Evolutionary conservation across 2,329 filamentous ascomycete species (phyloP), one percentile per base, ranked within the genome.

Genomic region (Orbilia javanica): DNA sequence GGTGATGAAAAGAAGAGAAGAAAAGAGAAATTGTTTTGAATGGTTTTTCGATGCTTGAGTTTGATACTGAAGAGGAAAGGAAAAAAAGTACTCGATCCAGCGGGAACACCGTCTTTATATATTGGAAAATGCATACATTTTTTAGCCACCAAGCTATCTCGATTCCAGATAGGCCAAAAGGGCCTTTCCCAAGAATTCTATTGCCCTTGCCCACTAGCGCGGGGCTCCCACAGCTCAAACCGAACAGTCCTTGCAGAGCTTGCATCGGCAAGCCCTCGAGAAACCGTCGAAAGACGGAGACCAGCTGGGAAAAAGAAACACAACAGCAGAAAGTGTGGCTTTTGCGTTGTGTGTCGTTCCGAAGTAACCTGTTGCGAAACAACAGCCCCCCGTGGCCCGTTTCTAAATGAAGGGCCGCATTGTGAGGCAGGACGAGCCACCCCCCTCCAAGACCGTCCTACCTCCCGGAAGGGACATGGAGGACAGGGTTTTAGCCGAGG

Each of bases 311-410:
- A n/a, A n/a, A n/a, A n/a, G n/a, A n/a, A n/a, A n/a, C n/a, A n/a
- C n/a, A n/a, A n/a, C n/a, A n/a, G n/a, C n/a, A n/a, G n/a, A 34
- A 27, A 57, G 68, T 72, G 68, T 72, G 48, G 60, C 69, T 44
- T 64, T 73, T 65, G 36, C 44, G 69, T 73, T 73, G 69, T 29
- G 60, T 60, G 48, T 64, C 60, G 50, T 73, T 73, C 34, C 69
- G 50, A 15, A 29, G 36, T 72, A 63, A 34, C 60, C 69, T 66
- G 42, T 55, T 65, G 60, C 69, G 62, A 73, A 73, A 73, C 69
- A 27, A n/a, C 36, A n/a, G 31, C 60, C 44, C 66, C 50, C 36
- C 27, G 34, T 60, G 42, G 5, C 31, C 31, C 22, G n/a, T n/a
- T n/a, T n/a, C 55, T 11, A 48, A 31, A 50, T 25, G 20, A 39